Evolutionary conservation across 208 protist species (phyloP).

Genomic region (Acanthamoeba lenticulata): DNA sequence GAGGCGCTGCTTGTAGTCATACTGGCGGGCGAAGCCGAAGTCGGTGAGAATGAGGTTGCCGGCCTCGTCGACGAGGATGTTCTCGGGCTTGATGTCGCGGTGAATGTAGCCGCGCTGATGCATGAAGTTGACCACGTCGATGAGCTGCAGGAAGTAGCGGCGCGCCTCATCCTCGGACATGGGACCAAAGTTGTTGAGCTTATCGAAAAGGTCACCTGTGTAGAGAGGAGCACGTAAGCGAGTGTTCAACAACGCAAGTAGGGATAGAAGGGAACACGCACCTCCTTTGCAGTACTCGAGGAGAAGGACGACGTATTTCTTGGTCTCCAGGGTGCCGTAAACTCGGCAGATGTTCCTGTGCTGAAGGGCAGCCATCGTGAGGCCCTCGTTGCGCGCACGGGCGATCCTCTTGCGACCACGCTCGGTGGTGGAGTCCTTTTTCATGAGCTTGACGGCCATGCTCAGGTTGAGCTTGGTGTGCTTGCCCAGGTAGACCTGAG

Average conservation of each 20-base stretch:
- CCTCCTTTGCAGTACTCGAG: constrained; percentile 33
- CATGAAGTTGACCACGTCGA: constrained; percentile 94
- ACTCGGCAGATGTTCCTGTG: constrained; percentile 11
- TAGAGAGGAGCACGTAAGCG: neutral
- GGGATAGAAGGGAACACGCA: too few species aligned
- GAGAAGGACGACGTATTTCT: constrained; percentile 20
- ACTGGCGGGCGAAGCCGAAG: constrained; percentile 31
- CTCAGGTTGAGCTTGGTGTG: constrained; percentile 31
- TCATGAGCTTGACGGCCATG: constrained; percentile 32
- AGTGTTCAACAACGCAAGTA: too few species aligned
- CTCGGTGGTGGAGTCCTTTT: constrained; percentile 10
- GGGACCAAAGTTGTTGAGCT: constrained; percentile 22
- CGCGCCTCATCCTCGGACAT: neutral
- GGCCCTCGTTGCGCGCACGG: neutral
- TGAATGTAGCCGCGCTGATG: constrained; percentile 99
- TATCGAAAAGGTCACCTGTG: constrained; percentile 24
- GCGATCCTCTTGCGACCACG: neutral
- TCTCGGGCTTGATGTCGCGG: constrained; percentile 98
- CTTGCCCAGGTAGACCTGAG: constrained; percentile 15
- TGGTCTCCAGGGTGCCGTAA: neutral
- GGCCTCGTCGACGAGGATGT: constrained; percentile 93
- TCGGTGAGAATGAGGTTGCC: constrained; percentile 38
- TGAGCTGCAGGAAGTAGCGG: constrained; percentile 86
- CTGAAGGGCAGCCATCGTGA: neutral
- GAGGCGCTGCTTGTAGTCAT: constrained; percentile 15